Conservation (phyloP, 2,329 filamentous ascomycete genomes). For the Neoascochyta sp. region DNA sequence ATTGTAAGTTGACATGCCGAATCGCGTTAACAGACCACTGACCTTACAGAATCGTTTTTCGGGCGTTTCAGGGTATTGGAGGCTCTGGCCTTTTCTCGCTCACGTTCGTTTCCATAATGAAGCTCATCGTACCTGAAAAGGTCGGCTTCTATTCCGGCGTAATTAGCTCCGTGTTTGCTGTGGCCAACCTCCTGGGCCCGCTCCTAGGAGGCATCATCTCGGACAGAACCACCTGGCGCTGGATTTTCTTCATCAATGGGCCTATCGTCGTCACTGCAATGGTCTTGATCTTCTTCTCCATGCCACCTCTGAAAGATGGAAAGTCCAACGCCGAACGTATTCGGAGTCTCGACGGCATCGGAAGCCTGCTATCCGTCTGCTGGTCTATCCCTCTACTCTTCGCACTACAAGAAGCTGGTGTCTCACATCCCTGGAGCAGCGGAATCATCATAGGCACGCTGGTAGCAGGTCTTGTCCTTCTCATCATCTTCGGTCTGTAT, state of each 20-base stretch:
- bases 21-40: slow-evolving; percentile 1
- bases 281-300: slow-evolving; percentile 21
- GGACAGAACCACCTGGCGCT: slow-evolving; percentile 43
- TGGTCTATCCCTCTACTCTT: slow-evolving; percentile 34
- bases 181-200: slow-evolving; percentile 44
- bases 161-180: slow-evolving; percentile 38
- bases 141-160: slow-evolving; percentile 35
- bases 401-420: slow-evolving; percentile 30
- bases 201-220: slow-evolving; percentile 46
- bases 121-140: slow-evolving; percentile 27
- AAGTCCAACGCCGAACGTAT: slow-evolving; percentile 26
- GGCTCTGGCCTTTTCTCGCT: slow-evolving; percentile 49
- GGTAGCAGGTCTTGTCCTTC: slow-evolving; percentile 19
- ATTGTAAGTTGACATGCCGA: slow-evolving; percentile 15
- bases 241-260: slow-evolving; percentile 46
- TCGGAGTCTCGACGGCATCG: slow-evolving; percentile 25
- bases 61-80: slow-evolving; percentile 45
- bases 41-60: slow-evolving; percentile 34
- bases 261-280: slow-evolving; percentile 23
- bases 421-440: slow-evolving; percentile 23
- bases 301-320: slow-evolving; percentile 23
- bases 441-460: slow-evolving; percentile 30
- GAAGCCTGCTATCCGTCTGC: slow-evolving; percentile 26
- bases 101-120: slow-evolving; percentile 33
- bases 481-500: slow-evolving; percentile 25